Evolutionary conservation across 164 flowering plant species (phyloP), one percentile per base, ranked within the genome.

Genomic region (Protea cynaroides): DNA sequence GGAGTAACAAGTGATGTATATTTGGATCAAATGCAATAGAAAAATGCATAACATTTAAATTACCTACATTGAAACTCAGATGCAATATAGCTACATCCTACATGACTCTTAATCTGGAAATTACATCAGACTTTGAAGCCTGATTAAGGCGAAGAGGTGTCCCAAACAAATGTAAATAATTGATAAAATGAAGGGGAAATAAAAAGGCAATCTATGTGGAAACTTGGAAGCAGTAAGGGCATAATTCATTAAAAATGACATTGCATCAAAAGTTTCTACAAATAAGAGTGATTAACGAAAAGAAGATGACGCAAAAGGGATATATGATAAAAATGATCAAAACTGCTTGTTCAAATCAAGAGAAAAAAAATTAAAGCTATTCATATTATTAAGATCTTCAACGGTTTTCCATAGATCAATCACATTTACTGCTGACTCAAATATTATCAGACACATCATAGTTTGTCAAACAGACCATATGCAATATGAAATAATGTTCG

Each of bases 221-320:
- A 25, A 11, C 46, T 25, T 61, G 12, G 38, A 23, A 5, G 57
- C 56, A 63, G 54, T 29, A 7, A 37, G 29, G 5, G 10, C 8
- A 22, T 19, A 64, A 55, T 18, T 19, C 23, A 7, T 38, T 40
- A 38, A 7, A 21, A n/a, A 2, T 22, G 12, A 59, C 38, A 37
- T 59, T 38, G 11, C 47, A 59, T 8, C 24, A 59, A 19, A 59
- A 59, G 13, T 36, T 61, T 61, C 63, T 22, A 61, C 15, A 24
- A 23, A 43, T 19, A 25, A 44, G 19, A 19, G 23, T 46, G 15
- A 44, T 40, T 21, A 14, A 46, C 7, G 53, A 46, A 44, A 14
- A 61, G 19, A 40, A 14, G 51, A 40, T 23, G 14, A 9, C 40
- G 50, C 22, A 38, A 61, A 44, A 37, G 62, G 15, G 24, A 38